Evolutionary conservation across 1,139 yeast species (phyloP).

Genomic region (Zygoascus meyerae): DNA sequence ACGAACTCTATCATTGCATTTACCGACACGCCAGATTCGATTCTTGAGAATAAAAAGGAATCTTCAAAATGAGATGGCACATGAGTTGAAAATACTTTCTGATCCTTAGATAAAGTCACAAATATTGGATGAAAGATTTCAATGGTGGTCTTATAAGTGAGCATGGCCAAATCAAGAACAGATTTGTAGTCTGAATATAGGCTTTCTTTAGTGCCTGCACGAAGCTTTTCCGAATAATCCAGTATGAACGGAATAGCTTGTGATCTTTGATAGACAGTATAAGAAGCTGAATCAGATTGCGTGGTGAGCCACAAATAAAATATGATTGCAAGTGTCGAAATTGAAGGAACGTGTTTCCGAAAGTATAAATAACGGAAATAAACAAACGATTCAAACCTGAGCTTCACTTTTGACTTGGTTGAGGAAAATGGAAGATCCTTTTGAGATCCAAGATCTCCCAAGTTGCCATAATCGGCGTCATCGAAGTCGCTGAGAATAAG

Average conservation of each 20-base stretch:
- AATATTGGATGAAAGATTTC: conserved; percentile 1
- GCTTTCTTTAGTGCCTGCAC: too few relatives aligned
- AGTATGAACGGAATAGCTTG: neutral
- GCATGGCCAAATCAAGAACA: neutral
- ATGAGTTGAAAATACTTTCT: neutral
- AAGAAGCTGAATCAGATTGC: neutral
- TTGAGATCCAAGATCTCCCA: neutral
- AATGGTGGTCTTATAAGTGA: conserved; percentile 1
- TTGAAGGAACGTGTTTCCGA: conserved; percentile 4
- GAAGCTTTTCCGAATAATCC: too few relatives aligned
- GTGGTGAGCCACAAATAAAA: conserved; percentile 6
- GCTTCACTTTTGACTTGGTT: conserved; percentile 5
- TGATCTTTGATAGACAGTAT: neutral
- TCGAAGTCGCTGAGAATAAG: conserved; percentile 28
- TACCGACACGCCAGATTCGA: neutral
- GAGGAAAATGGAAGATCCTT: neutral
- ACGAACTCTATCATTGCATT: conserved; percentile 34
- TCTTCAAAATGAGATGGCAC: neutral
- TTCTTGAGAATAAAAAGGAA: neutral
- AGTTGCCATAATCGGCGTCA: neutral
- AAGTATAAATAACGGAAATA: conserved; percentile 15
- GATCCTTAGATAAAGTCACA: neutral
- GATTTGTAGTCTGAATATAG: neutral
- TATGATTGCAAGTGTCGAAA: conserved; percentile 3
- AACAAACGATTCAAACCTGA: conserved; percentile 13